These are phyloP conservation scores for Raffaelea deltoideospora DNA, from an alignment of 2,329 filamentous ascomycete species.

Conservation along the genomic window DNA sequence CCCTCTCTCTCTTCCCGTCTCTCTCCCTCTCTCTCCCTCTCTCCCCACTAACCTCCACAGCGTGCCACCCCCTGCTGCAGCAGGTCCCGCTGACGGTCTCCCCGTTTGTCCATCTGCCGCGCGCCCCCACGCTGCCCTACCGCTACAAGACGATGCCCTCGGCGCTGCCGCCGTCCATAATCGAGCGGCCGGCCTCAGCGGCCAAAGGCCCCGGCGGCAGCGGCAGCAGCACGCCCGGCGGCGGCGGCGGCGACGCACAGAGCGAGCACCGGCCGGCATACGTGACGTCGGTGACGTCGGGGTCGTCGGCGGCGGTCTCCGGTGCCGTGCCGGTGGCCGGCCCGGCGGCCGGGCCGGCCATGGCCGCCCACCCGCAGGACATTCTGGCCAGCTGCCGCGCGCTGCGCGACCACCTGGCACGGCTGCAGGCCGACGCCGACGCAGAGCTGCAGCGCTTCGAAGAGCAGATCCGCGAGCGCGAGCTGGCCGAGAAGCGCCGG, in stretches of 20 bases:
- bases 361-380: constrained; percentile 74
- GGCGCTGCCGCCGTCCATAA: constrained; percentile 58
- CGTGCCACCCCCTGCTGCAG: constrained; percentile 72
- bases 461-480: constrained; percentile 44
- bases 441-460: constrained; percentile 55
- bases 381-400: constrained; percentile 71
- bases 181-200: constrained; percentile 19
- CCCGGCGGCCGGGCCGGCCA: too few species aligned
- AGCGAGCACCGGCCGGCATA: constrained; percentile 26
- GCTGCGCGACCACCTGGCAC: constrained; percentile 59
- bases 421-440: constrained; percentile 53
- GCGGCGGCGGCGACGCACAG: constrained; percentile 9
- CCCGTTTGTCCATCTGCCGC: constrained; percentile 81
- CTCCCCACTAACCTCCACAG: constrained; percentile 31
- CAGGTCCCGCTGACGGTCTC: constrained; percentile 90
- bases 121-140: constrained; percentile 83
- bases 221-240: constrained; percentile 16
- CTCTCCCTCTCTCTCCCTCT: not conserved
- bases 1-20: not conserved
- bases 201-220: constrained; percentile 15
- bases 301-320: constrained; percentile 63
- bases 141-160: constrained; percentile 86
- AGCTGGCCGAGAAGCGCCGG: constrained; percentile 64
- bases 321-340: too few species aligned
- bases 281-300: constrained; percentile 55